Conservation (phyloP, 331 rosid genomes). For the Quercus phellos region DNA sequence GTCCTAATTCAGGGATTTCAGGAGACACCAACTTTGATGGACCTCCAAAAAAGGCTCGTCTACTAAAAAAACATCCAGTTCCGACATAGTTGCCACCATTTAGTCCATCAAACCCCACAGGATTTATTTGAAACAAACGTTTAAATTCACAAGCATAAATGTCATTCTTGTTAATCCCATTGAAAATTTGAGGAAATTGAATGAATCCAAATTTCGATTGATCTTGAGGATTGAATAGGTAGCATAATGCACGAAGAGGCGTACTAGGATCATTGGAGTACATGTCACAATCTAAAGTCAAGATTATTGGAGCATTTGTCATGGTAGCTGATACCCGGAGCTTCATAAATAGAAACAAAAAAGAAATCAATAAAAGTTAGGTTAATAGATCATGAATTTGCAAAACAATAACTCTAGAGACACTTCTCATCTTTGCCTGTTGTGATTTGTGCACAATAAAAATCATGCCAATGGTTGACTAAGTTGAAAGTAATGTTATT, state of each 20-base stretch:
- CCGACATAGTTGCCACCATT: constrained; percentile 33
- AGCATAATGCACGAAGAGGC: constrained; percentile 21
- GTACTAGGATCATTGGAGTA: constrained; percentile 40
- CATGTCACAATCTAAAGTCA: constrained; percentile 39
- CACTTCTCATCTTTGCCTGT: no score
- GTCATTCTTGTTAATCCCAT: constrained; percentile 36
- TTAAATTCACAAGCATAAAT: constrained; percentile 32
- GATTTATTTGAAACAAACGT: constrained; percentile 10
- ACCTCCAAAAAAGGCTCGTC: constrained; percentile 39
- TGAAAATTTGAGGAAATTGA: constrained; percentile 42
- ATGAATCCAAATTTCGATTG: constrained; percentile 12
- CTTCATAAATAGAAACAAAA: neutral
- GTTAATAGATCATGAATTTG: neutral
- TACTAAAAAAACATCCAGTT: constrained; percentile 29
- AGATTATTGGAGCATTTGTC: constrained; percentile 40
- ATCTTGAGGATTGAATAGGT: constrained; percentile 18
- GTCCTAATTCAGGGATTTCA: constrained; percentile 22
- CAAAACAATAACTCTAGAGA: neutral
- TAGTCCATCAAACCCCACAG: constrained; percentile 35
- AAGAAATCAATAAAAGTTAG: neutral
- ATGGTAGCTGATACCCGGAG: constrained; percentile 41
- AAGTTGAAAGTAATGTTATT: no score
- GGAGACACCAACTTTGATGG: constrained; percentile 22
- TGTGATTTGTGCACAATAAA: no score
- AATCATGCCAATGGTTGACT: no score